Conservation (phyloP, 2,329 filamentous ascomycete species). For the Cercospora brassicicola region DNA sequence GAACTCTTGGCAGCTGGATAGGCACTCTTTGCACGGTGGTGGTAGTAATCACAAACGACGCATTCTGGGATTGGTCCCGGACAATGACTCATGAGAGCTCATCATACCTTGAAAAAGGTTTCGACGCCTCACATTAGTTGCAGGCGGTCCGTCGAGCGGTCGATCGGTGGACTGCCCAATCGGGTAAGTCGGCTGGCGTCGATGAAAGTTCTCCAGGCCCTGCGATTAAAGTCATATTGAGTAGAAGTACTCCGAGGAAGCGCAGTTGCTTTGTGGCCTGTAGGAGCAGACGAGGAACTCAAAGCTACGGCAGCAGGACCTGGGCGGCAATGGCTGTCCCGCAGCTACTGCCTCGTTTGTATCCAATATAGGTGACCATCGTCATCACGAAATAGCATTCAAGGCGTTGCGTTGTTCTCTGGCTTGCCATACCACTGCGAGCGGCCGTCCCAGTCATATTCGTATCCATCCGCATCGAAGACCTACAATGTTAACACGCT, state of each 20-base stretch:
- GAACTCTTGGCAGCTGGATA: neutral
- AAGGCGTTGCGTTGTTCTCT: neutral
- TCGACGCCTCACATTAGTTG: neutral
- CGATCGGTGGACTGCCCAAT: neutral
- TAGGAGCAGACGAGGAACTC: neutral
- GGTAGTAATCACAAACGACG: neutral
- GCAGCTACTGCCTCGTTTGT: neutral
- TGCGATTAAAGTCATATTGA: neutral
- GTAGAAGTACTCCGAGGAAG: neutral
- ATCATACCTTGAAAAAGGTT: neutral
- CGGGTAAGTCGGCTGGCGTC: neutral
- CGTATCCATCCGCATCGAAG: conserved; percentile 8
- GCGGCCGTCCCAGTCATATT: conserved; percentile 10
- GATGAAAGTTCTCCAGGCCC: neutral
- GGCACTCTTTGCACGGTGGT: neutral
- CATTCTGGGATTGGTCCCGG: neutral
- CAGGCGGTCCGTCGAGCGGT: neutral
- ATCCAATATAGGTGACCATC: neutral
- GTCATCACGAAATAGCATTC: neutral
- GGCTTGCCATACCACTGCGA: neutral
- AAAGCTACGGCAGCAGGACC: neutral
- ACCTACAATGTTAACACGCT: neutral
- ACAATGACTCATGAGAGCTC: neutral
- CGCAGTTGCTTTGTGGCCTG: neutral
- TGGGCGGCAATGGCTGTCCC: neutral